Conservation (phyloP, 2,329 filamentous ascomycete genomes). For the Ascomycota sp. region DNA sequence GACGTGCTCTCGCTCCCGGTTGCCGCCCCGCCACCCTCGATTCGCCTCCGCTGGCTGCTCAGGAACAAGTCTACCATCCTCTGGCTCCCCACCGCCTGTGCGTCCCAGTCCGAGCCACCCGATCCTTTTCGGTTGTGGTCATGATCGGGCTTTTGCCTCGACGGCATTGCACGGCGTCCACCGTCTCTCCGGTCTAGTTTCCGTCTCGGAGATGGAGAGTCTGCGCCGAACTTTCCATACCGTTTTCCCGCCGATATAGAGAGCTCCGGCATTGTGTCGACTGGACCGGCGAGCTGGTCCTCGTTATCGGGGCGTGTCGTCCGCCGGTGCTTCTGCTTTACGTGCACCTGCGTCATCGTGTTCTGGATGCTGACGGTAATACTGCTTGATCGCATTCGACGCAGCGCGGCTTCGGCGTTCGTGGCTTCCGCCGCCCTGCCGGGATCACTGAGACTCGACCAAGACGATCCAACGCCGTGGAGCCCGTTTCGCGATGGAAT, state of each 20-base stretch:
- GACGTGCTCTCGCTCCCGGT: conserved; percentile 9
- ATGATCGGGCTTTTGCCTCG: background rate
- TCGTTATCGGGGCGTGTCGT: background rate
- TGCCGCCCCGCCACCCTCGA: conserved; percentile 12
- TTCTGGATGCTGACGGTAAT: conserved; percentile 3
- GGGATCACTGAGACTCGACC: too few species aligned
- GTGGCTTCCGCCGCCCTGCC: background rate
- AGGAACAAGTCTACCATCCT: conserved; percentile 34
- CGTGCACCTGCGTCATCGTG: too few species aligned
- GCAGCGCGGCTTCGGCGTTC: conserved; percentile 7
- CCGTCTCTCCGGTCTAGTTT: conserved; percentile 1
- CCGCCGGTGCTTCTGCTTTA: background rate
- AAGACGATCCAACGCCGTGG: too few species aligned
- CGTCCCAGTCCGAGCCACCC: conserved; percentile 6
- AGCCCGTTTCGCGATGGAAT: conserved; percentile 4
- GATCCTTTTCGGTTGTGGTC: too few species aligned
- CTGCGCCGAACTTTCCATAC: conserved; percentile 1
- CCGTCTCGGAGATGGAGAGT: background rate
- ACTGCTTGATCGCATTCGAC: conserved; percentile 8
- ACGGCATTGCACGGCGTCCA: too few species aligned
- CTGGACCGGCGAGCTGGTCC: too few species aligned
- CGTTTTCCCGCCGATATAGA: conserved; percentile 4
- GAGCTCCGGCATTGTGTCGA: conserved; percentile 12
- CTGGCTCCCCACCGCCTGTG: conserved; percentile 22
- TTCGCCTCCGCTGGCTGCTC: conserved; percentile 23